Evolutionary conservation across 805 yeast species (phyloP), one percentile per base, ranked within the genome.

Genomic region (Wickerhamomyces bovis): DNA sequence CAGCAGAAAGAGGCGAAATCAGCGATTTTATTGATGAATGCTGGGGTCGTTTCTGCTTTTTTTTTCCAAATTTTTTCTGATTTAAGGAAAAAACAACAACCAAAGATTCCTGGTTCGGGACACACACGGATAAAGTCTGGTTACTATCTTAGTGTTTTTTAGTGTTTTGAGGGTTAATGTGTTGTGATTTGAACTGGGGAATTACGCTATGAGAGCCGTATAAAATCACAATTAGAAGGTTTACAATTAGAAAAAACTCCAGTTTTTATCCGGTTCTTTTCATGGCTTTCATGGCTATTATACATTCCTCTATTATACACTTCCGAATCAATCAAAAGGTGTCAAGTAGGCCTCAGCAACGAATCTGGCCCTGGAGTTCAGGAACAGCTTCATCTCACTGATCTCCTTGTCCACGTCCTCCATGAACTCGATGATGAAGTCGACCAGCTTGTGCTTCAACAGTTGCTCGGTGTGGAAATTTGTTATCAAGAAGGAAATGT

Each of bases 381-480:
- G 78, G 66, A 92, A 94, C 66, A 94, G 76, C 69, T 94, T 94
- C 95, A 94, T 94, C 66, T 94, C 99, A 67, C 97, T 88, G 62
- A 94, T 94, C 68, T 94, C 99, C 71, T 89, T 92, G 67, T 94
- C 99, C 18, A 94, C 99, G 62, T 90, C 99, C 67, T 94, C 98
- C 98, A 94, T 90, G 66, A 94, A 94, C 70, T 94, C 98, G 56
- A 94, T 89, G 56, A 94, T 90, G 66, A 94, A 94, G 67, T 94
- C 99, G 39, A 94, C 96, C 58, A 94, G 77, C 69, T 94, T 94
- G 59, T 85, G 90, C 70, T 94, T 92, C 70, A 90, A 78, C 96
- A 94, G 89, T 54, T 85, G 84, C 66, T 92, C 97, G 11, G 97
- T 89, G 68, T 94, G 99, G 69, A 82, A 83, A 68, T 92, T 94